A percentile compares a stretch with the other conserved stretches of the same genome.
Evolutionary conservation across 148 eudicot species (phyloP).

Genomic region (Rhododendron henanense): DNA sequence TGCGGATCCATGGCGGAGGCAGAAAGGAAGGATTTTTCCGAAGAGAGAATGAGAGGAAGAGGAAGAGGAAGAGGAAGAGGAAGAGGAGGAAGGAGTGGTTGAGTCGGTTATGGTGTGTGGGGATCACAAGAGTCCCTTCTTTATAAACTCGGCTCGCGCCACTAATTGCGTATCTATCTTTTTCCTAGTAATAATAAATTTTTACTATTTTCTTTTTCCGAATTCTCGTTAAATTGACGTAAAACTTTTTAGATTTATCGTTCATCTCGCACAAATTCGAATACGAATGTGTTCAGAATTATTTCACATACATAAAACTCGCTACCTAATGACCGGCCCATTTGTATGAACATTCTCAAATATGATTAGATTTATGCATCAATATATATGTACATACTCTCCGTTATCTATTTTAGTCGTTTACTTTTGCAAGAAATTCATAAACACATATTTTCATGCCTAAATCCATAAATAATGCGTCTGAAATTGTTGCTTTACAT

Average conservation of each 20-base stretch:
- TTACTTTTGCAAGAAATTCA: too few relatives aligned
- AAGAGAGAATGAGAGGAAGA: background rate
- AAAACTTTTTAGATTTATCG: background rate
- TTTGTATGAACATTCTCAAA: too few relatives aligned
- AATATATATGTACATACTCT: too few relatives aligned
- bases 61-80: too few relatives aligned
- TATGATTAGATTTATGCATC: background rate
- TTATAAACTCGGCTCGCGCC: background rate
- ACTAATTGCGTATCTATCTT: background rate
- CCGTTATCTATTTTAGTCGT: too few relatives aligned
- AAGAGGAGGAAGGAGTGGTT: background rate
- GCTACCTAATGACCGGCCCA: background rate
- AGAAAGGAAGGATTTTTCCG: background rate
- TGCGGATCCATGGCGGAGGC: constrained; percentile 50
- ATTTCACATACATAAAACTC: too few relatives aligned
- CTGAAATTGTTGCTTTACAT: too few relatives aligned
- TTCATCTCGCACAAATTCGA: background rate
- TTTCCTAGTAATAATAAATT: background rate
- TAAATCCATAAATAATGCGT: too few relatives aligned
- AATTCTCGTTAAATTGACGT: background rate
- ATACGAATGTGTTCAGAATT: background rate
- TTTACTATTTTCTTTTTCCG: too few relatives aligned
- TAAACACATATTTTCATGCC: too few relatives aligned
- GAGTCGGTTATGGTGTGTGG: background rate
- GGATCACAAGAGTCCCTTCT: background rate